Base-by-base conservation (phyloP, 768 basidiomycete genomes). In the Tylopilus vinaceipallidus region DNA sequence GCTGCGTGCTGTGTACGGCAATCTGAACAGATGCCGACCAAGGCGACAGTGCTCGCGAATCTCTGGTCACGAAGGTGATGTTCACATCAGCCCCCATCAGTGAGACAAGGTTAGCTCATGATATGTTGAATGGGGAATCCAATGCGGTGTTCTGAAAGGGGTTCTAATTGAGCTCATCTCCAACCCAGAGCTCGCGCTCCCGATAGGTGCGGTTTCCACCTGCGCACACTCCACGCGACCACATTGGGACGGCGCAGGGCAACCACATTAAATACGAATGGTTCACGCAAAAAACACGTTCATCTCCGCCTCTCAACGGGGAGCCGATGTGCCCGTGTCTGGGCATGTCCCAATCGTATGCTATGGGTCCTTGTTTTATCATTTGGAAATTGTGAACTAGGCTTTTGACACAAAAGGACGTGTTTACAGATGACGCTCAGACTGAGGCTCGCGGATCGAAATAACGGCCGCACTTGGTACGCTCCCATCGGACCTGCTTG, bases 91-190 rank as follows among this genome's bases (percentile, higher is more conserved):
- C 38, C 44, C 57, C 56, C 58, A 67, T 65, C 58, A 59, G 34
- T 45, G 34, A 46, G 46, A 66, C 66, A 68, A 68, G 66, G 66
- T 68, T 68, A 68, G 59, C 66, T 70, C 49, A 32, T 6, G 47
- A 42, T 27, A 30, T 47, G 37, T 48, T 33, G 48, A 41, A 55
- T 52, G 59, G 59, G 60, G 61, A 57, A 50, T 57, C 46, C 37
- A 43, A 22, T 45, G 56, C 51, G 33, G 51, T 54, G 46, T 47
- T 40, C 50, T 48, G 41, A 56, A 57, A 57, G 46, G 50, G 46
- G 54, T 26, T 36, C 6, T 45, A 46, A 47, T 40, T 48, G 30
- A 40, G 30, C 17, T 38, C 45, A 40, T 32, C 45, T 33, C 14
- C 41, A 35, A 37, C 38, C 26, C 20, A 23, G 39, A 45, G 9